Evolutionary conservation across 2,329 filamentous ascomycete genomes (phyloP).

Genomic region (Plenodomus tracheiphilus): DNA sequence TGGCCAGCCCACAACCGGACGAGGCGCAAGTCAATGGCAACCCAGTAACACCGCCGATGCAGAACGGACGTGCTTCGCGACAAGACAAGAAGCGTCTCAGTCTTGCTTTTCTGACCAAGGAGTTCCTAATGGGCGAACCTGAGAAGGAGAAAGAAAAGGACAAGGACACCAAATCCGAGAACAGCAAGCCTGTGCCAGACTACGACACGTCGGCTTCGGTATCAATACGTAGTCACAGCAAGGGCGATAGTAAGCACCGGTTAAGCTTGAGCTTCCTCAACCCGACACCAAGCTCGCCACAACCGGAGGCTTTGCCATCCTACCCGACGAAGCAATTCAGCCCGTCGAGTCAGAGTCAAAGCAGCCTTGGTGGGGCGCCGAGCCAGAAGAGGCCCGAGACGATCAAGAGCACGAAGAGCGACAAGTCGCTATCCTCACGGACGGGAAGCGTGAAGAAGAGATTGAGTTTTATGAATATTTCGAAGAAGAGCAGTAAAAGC

Average conservation of each 20-base stretch:
- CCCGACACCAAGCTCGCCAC: conserved; percentile 26
- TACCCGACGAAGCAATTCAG: conserved; percentile 18
- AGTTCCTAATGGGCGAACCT: conserved; percentile 31
- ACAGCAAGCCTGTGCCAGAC: conserved; percentile 14
- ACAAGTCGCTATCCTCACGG: conserved; percentile 51
- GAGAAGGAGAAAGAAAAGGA: conserved; percentile 16
- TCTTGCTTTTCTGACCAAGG: conserved; percentile 44
- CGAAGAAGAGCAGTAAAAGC: conserved; percentile 67
- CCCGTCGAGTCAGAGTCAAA: conserved; percentile 20
- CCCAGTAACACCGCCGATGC: conserved; percentile 21
- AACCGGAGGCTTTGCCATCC: conserved; percentile 34
- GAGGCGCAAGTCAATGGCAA: conserved; percentile 31
- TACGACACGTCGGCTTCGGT: conserved; percentile 27
- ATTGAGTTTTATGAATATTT: conserved; percentile 71
- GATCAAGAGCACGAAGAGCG: conserved; percentile 46
- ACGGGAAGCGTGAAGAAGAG: conserved; percentile 69
- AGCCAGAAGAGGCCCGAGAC: conserved; percentile 31
- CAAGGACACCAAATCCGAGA: conserved; percentile 19
- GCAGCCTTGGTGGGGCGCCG: conserved; percentile 16
- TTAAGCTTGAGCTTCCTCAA: conserved; percentile 36
- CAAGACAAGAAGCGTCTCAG: conserved; percentile 47
- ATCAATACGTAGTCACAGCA: conserved; percentile 37
- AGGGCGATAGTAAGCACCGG: conserved; percentile 33
- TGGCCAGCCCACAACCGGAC: conserved; percentile 29
- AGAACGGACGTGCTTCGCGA: conserved; percentile 29